Conservation (phyloP, 805 yeast genomes). For the Cyberlindnera lachancei region DNA sequence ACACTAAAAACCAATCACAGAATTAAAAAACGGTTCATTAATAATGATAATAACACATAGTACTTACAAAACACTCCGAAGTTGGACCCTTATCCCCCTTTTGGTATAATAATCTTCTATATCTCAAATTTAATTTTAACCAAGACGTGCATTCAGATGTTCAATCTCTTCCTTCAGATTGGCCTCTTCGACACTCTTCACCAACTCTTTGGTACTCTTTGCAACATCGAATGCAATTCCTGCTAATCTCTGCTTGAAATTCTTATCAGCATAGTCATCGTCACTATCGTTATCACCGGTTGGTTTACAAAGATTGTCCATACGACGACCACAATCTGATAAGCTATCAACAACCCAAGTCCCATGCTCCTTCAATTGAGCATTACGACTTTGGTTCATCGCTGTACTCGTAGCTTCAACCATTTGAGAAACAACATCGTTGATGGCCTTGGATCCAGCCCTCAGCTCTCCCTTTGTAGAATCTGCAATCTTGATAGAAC, state of each 20-base stretch:
- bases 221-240: constrained; percentile 96
- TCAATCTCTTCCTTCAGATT: constrained; percentile 81
- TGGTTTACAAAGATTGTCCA: constrained; percentile 59
- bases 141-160: constrained; percentile 56
- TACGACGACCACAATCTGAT: constrained; percentile 77
- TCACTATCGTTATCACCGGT: constrained; percentile 26
- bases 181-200: constrained; percentile 93
- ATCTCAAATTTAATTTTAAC: no score
- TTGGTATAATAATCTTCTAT: no score
- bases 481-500: constrained; percentile 69
- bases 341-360: constrained; percentile 83
- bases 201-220: constrained; percentile 91
- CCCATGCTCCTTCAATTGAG: constrained; percentile 82
- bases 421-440: constrained; percentile 76
- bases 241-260: constrained; percentile 87
- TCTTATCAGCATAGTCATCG: constrained; percentile 77
- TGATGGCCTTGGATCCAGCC: constrained; percentile 67
- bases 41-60: no score
- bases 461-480: constrained; percentile 70
- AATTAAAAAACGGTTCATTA: no score
- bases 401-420: constrained; percentile 80
- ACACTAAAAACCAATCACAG: no score
- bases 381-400: constrained; percentile 83
- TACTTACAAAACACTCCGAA: no score
- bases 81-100: no score